Evolutionary conservation across 2,329 filamentous ascomycete species (phyloP).

Genomic region (Colletotrichum brevisporum): DNA sequence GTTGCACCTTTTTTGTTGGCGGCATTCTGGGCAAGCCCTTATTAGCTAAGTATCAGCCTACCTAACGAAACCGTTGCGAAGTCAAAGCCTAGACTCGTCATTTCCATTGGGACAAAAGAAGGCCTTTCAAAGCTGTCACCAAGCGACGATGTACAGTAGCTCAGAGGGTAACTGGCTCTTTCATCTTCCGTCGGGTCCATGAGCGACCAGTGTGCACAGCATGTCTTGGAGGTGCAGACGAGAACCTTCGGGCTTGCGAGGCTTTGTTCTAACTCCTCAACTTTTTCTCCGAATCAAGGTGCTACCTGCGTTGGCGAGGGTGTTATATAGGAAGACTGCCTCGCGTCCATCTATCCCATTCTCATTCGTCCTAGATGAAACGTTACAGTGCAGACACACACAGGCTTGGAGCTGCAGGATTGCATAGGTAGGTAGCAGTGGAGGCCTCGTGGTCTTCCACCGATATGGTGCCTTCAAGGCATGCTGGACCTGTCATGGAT

Average conservation of each 20-base stretch:
- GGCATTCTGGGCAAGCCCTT: not conserved
- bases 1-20: not conserved
- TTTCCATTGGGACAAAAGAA: not conserved
- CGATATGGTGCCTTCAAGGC: too few relatives aligned
- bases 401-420: slow-evolving; percentile 1
- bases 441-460: too few relatives aligned
- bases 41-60: too few relatives aligned
- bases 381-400: slow-evolving; percentile 9
- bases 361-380: not conserved
- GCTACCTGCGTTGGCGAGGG: not conserved
- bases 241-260: slow-evolving; percentile 2
- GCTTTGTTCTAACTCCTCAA: slow-evolving; percentile 3
- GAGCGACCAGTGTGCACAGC: not conserved
- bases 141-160: not conserved
- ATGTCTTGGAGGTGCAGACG: slow-evolving; percentile 10
- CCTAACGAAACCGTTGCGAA: too few relatives aligned
- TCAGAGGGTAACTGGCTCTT: not conserved
- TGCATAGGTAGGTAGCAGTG: not conserved
- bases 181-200: not conserved
- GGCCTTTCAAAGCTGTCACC: not conserved
- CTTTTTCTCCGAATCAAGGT: not conserved
- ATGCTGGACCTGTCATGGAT: too few relatives aligned
- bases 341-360: not conserved
- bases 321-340: not conserved
- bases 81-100: not conserved